Evolutionary conservation across 2,329 filamentous ascomycete species (phyloP), one percentile per base, ranked within the genome.

Genomic region (Aspergillus aculeatus): DNA sequence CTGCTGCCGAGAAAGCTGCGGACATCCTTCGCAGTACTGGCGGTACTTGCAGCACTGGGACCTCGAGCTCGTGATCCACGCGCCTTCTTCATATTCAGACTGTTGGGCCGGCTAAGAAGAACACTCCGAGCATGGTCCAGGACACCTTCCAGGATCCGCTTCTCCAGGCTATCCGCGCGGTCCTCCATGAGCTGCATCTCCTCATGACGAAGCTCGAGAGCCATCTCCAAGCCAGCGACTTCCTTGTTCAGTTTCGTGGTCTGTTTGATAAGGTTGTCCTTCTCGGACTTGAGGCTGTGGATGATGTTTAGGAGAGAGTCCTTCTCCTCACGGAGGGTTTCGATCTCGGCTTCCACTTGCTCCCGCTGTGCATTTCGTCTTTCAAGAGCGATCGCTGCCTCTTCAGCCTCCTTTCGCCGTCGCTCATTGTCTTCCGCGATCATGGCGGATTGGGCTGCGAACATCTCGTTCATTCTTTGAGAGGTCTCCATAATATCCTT

Each of bases 131-230:
- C 97, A 73, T 98, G 94, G 68, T 98, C 93, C 79, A 99, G 96
- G 63, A 98, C 91, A 26, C 94, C 93, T 66, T 98, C 94, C 32
- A 99, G 80, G 66, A 99, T 96, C 26, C 95, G 88, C 55, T 93
- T 90, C 78, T 99, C 95, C 24, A 99, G 82, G 3, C 87, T 86
- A 73, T 97, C 92, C 2, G 94, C 95, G 63, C 94, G 90, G 11
- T 84, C 81, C 73, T 98, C 94, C 90, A 99, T 97, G 26, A 90
- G 84, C 50, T 91, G 87, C 60, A 99, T 86, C 77, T 98, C 95
- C 67, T 98, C 94, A 49, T 91, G 89, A 57, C 95, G 89, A 58
- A 98, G 88, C 19, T 89, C 86, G 31, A 98, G 84, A 0, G 95
- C 94, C 9, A 92, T 98, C 73, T 98, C 92, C 2, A 99, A 84